Base-by-base conservation (phyloP, 1,284 basidiomycete genomes). In the Austroboletus niveus region DNA sequence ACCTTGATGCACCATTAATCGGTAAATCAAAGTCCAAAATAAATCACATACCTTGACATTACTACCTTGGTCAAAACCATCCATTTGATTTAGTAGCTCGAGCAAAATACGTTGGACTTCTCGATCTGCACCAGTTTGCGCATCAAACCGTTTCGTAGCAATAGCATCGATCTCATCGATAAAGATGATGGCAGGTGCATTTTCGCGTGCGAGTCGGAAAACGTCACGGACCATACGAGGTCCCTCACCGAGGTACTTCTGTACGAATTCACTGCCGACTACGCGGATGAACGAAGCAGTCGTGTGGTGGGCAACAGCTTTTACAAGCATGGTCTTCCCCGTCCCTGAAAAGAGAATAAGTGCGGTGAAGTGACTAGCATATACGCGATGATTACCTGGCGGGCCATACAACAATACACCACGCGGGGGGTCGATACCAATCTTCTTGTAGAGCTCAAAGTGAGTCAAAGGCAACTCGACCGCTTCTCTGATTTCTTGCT, bases 101-200 rank as follows among this genome's bases (percentile, higher is more conserved):
- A 99, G 85, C 58, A 99, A 72, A 67, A 99, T 99, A 74, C 97
- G 93, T 72, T 99, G 97, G 17, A 99, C 97, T 75, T 99, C 97
- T 61, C 97, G 83, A 74, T 99, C 97, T 12, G 97, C 97, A 66
- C 97, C 97, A 1, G 97, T 99, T 71, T 99, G 97, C 4, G 97
- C 97, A 66, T 99, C 97, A 75, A 99, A 99, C 70, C 97, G 94
- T 74, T 99, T 99, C 38, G 97, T 99, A 5, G 97, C 97, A 68
- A 99, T 99, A 20, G 97, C 97, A 65, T 99, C 97, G 57, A 99
- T 95, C 70, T 99, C 96, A 69, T 98, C 96, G 68, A 99, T 99
- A 74, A 99, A 99, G 72, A 99, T 99, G 70, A 99, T 99, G 42
- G 94, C 87, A 1, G 97, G 97, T 0, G 96, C 83, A 65, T 99